Evolutionary conservation across 2,329 filamentous ascomycete species (phyloP), one percentile per base, ranked within the genome.

Genomic region (Clarireedia homoeocarpa): DNA sequence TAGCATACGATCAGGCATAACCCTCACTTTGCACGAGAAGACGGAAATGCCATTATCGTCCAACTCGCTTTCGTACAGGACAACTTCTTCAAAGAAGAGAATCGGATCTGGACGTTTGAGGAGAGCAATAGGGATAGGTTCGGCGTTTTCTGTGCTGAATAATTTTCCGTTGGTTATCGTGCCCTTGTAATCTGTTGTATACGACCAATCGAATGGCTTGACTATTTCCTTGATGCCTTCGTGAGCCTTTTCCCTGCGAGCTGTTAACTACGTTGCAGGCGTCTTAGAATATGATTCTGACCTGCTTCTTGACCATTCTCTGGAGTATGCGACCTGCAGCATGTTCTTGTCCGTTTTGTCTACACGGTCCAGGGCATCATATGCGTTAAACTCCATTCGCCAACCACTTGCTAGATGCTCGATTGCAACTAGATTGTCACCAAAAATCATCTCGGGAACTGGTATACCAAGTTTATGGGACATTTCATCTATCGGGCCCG

Each of bases 401-500:
- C 91, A 99, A 46, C 84, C 82, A n/a, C 80, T 84, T 20, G 80
- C 78, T n/a, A 74, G 60, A 73, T 97, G 90, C 53, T 84, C 77
- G 58, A 99, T 79, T 6, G 82, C 75, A 42, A 95, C 85, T 57
- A 87, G 76, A 71, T 99, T 99, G 76, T 99, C 91, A 59, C 94
- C 94, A 69, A 99, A 99, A 62, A 99, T 99, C 94, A 99, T 99
- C 75, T 99, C 94, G 7, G 94, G 94, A 42, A 92, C 83, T 17
- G 92, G 84, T 68, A 99, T 96, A 30, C 85, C 85, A 53, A 99
- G 79, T 60, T 81, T 83, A 56, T 79, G 77, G 42, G 85, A 85
- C 83, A 99, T 89, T 39, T 82, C 82, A 68, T 96, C 91, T 68
- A 99, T 97, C 51, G 91, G 88, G 5, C 81, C 88, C 47, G 91